Base-by-base conservation (phyloP, 2,329 filamentous ascomycete genomes). In the Bertia moriformis region DNA sequence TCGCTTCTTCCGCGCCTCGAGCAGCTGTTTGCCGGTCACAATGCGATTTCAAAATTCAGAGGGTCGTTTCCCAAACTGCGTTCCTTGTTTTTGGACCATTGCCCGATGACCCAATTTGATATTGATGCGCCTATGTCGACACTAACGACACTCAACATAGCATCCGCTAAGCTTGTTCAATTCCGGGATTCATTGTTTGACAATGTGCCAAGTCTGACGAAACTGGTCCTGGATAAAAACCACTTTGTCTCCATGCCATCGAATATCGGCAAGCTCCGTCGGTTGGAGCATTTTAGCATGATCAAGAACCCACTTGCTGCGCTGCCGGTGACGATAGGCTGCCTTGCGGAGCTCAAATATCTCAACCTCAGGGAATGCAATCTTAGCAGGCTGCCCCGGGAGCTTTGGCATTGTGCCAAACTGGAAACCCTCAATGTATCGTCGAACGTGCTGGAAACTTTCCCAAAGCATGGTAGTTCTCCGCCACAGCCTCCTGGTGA, bases 401-500 rank as follows among this genome's bases (percentile, higher is more conserved):
- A 84, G 53, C 69, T 84, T 14, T 85, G 80, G 80, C 75, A 73
- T 52, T 78, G 78, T 40, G 66, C 67, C 40, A 74, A 70, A 45
- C 53, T 85, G 39, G 78, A 83, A 44, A 89, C 78, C 45, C 63
- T 98, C 42, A 95, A 94, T 51, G 68, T 98, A 38, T 94, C 89
- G 1, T 98, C 91, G 1, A 98, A 98, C 57, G 88, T 84, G 43
- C 69, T 98, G 40, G 79, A 81, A 41, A 73, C 73, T 30, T 93
- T 98, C 45, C 91, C 91, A 10, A 29, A 29, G n/a, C 24, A 29
- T n/a, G 24, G 24, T n/a, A 29, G 24, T 29, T n/a, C 24, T 29
- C 24, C 24, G 24, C 24, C 24, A 10, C 24, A 29, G 24, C 24
- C 24, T 10, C 24, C 24, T 29, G n/a, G 24, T n/a, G 24, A 29